These are phyloP conservation scores for Arxiozyma slooffiae DNA, from an alignment of 1,139 yeast genomes.

Conservation along the genomic window DNA sequence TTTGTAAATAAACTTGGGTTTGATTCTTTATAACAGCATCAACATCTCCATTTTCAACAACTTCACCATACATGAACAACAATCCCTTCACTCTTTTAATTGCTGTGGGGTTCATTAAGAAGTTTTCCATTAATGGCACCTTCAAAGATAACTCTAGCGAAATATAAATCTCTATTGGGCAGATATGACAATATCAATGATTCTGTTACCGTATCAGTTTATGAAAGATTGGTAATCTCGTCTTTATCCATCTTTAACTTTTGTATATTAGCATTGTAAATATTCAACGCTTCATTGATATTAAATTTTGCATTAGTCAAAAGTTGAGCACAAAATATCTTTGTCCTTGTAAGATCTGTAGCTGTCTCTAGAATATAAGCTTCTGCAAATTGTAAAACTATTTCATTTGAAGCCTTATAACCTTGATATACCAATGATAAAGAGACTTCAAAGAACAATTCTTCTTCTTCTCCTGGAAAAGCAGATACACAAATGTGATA, in stretches of 20 bases:
- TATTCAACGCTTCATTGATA: slow-evolving; percentile 37
- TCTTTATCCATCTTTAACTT: slow-evolving; percentile 28
- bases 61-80: slow-evolving; percentile 51
- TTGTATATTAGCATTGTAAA: slow-evolving; percentile 44
- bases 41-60: slow-evolving; percentile 26
- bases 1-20: slow-evolving; percentile 10
- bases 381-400: slow-evolving; percentile 38
- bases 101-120: slow-evolving; percentile 38
- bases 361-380: slow-evolving; percentile 32
- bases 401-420: slow-evolving; percentile 31
- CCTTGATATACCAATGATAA: slow-evolving; percentile 38
- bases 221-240: slow-evolving; percentile 33
- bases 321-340: slow-evolving; percentile 37
- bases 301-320: slow-evolving; percentile 40
- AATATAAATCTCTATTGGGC: slow-evolving; percentile 46
- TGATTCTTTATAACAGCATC: slow-evolving; percentile 13
- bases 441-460: slow-evolving; percentile 31
- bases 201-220: slow-evolving; percentile 44
- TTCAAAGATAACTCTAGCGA: slow-evolving; percentile 52
- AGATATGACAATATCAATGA: slow-evolving; percentile 43
- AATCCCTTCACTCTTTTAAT: slow-evolving; percentile 36
- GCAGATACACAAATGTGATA: slow-evolving; percentile 41
- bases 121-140: slow-evolving; percentile 42
- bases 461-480: slow-evolving; percentile 34
- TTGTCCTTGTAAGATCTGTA: slow-evolving; percentile 24